Percentiles rank a stretch among this genome's conserved stretches.
Evolutionary conservation across 75 land plant species (phyloP).

Genomic region (Isoetes taiwanensis): DNA sequence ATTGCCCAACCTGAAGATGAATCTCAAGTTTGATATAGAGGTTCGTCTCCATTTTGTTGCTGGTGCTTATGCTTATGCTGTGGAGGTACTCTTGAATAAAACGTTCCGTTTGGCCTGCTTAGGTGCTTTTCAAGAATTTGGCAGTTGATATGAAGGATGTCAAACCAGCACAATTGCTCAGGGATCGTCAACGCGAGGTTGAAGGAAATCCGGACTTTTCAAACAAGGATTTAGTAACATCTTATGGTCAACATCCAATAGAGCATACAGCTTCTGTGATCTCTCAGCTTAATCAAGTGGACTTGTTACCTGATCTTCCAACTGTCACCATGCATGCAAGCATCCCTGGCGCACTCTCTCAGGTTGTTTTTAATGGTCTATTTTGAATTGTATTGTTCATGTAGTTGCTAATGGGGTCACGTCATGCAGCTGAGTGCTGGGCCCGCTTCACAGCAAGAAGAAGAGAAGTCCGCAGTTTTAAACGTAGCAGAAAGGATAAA

Average conservation of each 20-base stretch:
- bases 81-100: not conserved
- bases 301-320: conserved; percentile 13
- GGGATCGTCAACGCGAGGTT: conserved; percentile 51
- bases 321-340: not conserved
- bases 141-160: conserved; percentile 90
- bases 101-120: not conserved
- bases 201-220: conserved; percentile 99
- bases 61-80: not conserved
- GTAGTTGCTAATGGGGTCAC: not conserved
- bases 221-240: conserved; percentile 50
- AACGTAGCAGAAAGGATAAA: conserved; percentile 41
- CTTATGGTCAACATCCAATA: conserved; percentile 27
- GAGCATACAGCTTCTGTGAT: conserved; percentile 2
- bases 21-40: conserved; percentile 97
- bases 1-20: conserved; percentile 92
- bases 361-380: not conserved
- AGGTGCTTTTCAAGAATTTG: conserved; percentile 92
- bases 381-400: not conserved
- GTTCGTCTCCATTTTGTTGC: conserved; percentile 12
- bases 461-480: conserved; percentile 44
- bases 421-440: conserved; percentile 28
- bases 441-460: conserved; percentile 40
- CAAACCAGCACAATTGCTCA: conserved; percentile 67
- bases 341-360: not conserved
- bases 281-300: conserved; percentile 13